Evolutionary conservation across 768 basidiomycete species (phyloP).

Genomic region (Hygrophoropsis aurantiaca): DNA sequence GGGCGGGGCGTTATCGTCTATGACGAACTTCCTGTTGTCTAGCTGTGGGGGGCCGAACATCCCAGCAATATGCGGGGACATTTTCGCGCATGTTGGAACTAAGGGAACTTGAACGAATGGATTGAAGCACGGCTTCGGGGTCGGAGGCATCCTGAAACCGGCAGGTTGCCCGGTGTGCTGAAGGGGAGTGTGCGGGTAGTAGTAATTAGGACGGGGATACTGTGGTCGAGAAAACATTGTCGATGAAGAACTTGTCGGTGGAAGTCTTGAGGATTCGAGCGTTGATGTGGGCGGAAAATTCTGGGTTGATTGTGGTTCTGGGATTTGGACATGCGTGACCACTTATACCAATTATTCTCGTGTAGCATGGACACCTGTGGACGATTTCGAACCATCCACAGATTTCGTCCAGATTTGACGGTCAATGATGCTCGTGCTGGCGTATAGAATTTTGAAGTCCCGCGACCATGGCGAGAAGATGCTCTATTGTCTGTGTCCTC

Average conservation of each 20-base stretch:
- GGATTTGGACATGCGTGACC: background rate
- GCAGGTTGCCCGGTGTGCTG: conserved; percentile 16
- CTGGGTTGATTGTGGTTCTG: background rate
- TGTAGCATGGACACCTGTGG: conserved; percentile 1
- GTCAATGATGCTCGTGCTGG: conserved; percentile 2
- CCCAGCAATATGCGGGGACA: conserved; percentile 13
- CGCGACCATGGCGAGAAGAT: too few species aligned
- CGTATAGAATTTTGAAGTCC: background rate
- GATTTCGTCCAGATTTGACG: conserved; percentile 7
- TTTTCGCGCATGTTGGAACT: conserved; percentile 6
- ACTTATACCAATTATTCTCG: conserved; percentile 16
- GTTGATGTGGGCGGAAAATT: background rate
- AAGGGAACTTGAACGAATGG: conserved; percentile 10
- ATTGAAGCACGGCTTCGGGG: conserved; percentile 16
- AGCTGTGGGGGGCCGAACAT: conserved; percentile 17
- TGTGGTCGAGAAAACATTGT: conserved; percentile 18
- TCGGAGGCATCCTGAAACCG: conserved; percentile 23
- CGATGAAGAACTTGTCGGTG: background rate
- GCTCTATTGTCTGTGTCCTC: conserved; percentile 14
- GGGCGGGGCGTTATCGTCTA: conserved; percentile 11
- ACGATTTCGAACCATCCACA: conserved; percentile 4
- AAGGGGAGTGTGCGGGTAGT: conserved; percentile 18
- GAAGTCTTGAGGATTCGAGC: background rate
- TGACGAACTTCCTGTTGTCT: background rate
- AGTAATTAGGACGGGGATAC: background rate